These are phyloP conservation scores for Mycena latifolia DNA, from an alignment of 768 basidiomycete species.

Conservation along the genomic window DNA sequence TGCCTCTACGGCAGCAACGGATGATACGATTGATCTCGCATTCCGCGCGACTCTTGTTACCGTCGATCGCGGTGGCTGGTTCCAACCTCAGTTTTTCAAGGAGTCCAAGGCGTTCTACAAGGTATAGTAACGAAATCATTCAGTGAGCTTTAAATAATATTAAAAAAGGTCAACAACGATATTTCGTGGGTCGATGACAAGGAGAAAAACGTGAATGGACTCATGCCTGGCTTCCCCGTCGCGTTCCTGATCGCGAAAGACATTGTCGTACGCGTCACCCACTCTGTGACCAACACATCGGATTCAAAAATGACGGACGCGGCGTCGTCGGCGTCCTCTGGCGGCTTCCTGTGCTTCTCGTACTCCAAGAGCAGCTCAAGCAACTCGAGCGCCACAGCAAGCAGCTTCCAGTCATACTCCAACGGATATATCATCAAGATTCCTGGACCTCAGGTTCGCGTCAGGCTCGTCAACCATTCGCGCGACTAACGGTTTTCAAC, in stretches of 20 bases:
- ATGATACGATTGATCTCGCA: slow-evolving; percentile 21
- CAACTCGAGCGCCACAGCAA: too few species aligned
- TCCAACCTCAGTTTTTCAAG: slow-evolving; percentile 40
- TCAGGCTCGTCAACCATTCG: background rate
- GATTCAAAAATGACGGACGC: background rate
- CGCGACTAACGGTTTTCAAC: background rate
- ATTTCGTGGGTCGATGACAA: slow-evolving; percentile 24
- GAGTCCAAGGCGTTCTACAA: slow-evolving; percentile 36
- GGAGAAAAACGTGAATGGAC: background rate
- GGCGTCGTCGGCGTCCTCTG: slow-evolving; percentile 9
- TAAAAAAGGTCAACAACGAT: slow-evolving; percentile 21
- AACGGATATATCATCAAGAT: slow-evolving; percentile 37
- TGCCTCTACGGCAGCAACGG: background rate
- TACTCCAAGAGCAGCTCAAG: too few species aligned
- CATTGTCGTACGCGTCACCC: slow-evolving; percentile 18
- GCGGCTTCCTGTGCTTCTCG: slow-evolving; percentile 33
- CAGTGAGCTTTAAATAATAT: background rate
- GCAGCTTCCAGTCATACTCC: slow-evolving; percentile 18
- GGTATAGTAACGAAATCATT: background rate
- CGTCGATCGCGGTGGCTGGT: slow-evolving; percentile 39
- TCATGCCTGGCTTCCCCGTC: slow-evolving; percentile 22
- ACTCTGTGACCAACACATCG: background rate
- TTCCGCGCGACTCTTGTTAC: slow-evolving; percentile 37
- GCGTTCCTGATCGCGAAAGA: slow-evolving; percentile 29
- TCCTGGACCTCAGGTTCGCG: slow-evolving; percentile 37